A percentile compares a stretch with the other conserved stretches of the same genome.
These are phyloP conservation scores for Botrytis porri DNA, from an alignment of 2,329 filamentous ascomycete species.

Conservation along the genomic window DNA sequence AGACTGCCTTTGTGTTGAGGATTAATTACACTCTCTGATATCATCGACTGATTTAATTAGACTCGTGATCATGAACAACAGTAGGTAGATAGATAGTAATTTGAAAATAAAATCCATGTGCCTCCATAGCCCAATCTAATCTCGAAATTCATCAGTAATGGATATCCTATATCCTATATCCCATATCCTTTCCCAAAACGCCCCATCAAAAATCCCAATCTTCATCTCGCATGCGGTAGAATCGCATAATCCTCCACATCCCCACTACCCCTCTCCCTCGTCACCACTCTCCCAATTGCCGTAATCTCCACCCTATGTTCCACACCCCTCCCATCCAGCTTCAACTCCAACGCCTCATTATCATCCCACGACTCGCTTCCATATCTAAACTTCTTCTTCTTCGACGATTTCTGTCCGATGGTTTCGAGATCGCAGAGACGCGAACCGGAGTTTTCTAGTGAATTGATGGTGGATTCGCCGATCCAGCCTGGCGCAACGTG, in stretches of 20 bases:
- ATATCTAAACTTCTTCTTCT: neutral
- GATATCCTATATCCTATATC: neutral
- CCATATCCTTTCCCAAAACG: neutral
- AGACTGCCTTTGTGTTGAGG: neutral
- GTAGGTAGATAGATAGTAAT: neutral
- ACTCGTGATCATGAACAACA: neutral
- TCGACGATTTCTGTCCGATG: slow-evolving; percentile 10
- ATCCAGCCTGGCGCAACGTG: slow-evolving; percentile 6
- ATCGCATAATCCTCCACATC: neutral
- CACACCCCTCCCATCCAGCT: neutral
- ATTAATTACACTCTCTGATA: neutral
- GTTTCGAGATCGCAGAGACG: slow-evolving; percentile 6
- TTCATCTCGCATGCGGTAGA: neutral
- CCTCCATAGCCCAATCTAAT: neutral
- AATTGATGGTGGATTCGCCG: neutral
- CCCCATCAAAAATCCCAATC: neutral
- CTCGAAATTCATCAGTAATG: neutral
- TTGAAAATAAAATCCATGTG: neutral
- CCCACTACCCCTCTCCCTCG: too few species aligned
- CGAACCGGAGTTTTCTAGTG: neutral
- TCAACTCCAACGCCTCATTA: neutral
- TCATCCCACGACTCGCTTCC: slow-evolving; percentile 1
- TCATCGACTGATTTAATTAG: neutral
- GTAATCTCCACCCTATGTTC: slow-evolving; percentile 5
- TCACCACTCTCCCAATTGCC: neutral